phyloP scores from a whole-genome alignment of 768 basidiomycete species.

The Dacryopinax primogenitus region DNA sequence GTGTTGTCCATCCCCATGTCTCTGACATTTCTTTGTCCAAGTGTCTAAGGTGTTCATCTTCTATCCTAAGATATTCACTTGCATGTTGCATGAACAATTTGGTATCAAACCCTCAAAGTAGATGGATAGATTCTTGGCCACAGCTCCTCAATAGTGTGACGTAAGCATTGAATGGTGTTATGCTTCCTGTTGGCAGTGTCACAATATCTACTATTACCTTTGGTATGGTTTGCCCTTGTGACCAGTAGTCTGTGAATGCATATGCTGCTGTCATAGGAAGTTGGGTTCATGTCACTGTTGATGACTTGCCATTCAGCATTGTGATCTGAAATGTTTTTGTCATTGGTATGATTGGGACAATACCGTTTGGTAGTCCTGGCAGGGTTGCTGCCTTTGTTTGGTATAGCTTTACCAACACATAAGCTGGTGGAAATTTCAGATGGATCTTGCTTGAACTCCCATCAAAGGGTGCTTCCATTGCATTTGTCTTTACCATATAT shows the following conservation, averaged over 20 bases:
- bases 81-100: not conserved
- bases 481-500: conserved; percentile 26
- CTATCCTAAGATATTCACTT: not conserved
- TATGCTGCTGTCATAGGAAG: conserved; percentile 16
- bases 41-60: too few species aligned
- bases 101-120: not conserved
- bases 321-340: not conserved
- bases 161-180: conserved; percentile 12
- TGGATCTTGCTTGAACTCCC: too few species aligned
- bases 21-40: too few species aligned
- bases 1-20: too few species aligned
- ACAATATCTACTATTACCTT: conserved; percentile 15
- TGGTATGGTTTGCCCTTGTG: conserved; percentile 13
- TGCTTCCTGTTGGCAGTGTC: conserved; percentile 10
- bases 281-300: conserved; percentile 5
- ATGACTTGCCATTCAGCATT: not conserved
- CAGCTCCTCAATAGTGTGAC: conserved; percentile 9
- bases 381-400: conserved; percentile 20
- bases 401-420: conserved; percentile 8
- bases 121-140: not conserved
- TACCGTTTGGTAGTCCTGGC: conserved; percentile 23
- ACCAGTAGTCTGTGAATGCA: conserved; percentile 16
- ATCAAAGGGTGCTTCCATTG: conserved; percentile 20
- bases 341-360: conserved; percentile 24
- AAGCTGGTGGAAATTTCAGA: not conserved